Evolutionary conservation across 2,329 filamentous ascomycete genomes (phyloP).

Genomic region (Sporothrix inflata): DNA sequence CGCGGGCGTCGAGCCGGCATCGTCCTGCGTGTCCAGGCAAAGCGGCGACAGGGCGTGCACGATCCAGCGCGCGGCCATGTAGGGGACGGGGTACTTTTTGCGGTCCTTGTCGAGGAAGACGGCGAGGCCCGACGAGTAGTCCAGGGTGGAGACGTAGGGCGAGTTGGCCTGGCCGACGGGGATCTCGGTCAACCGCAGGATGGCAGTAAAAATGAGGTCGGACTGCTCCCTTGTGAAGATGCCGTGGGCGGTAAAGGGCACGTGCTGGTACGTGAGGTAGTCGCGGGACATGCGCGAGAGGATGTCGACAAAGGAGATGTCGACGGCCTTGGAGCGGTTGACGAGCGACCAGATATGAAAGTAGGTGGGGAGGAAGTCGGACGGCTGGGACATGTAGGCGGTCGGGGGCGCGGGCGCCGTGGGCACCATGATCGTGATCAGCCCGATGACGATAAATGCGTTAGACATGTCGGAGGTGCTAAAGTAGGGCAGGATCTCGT

Average conservation of each 20-base stretch:
- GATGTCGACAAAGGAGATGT: slow-evolving; percentile 85
- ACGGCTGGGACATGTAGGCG: slow-evolving; percentile 76
- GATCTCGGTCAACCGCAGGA: slow-evolving; percentile 88
- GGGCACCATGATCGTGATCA: slow-evolving; percentile 85
- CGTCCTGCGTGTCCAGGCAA: slow-evolving; percentile 62
- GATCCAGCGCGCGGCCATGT: slow-evolving; percentile 91
- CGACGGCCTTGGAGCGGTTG: slow-evolving; percentile 83
- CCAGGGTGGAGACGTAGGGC: slow-evolving; percentile 79
- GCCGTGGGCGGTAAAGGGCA: slow-evolving; percentile 82
- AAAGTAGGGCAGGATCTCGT: slow-evolving; percentile 83
- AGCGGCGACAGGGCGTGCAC: slow-evolving; percentile 89
- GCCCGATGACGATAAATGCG: slow-evolving; percentile 87
- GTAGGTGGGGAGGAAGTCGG: slow-evolving; percentile 87
- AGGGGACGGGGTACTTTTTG: slow-evolving; percentile 88
- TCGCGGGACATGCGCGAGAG: slow-evolving; percentile 87
- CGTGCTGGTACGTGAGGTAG: slow-evolving; percentile 71
- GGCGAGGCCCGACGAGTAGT: slow-evolving; percentile 80
- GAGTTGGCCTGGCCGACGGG: slow-evolving; percentile 95
- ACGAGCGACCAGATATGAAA: slow-evolving; percentile 97
- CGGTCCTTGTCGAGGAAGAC: slow-evolving; percentile 89
- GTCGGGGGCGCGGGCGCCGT: slow-evolving; percentile 76
- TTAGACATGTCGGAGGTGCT: slow-evolving; percentile 90
- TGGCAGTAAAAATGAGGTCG: slow-evolving; percentile 87
- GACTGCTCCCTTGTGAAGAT: slow-evolving; percentile 93
- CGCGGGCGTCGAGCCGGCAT: slow-evolving; percentile 41